Evolutionary conservation across 2,329 filamentous ascomycete genomes (phyloP), one percentile per base, ranked within the genome.

Genomic region (Verticillium longisporum): DNA sequence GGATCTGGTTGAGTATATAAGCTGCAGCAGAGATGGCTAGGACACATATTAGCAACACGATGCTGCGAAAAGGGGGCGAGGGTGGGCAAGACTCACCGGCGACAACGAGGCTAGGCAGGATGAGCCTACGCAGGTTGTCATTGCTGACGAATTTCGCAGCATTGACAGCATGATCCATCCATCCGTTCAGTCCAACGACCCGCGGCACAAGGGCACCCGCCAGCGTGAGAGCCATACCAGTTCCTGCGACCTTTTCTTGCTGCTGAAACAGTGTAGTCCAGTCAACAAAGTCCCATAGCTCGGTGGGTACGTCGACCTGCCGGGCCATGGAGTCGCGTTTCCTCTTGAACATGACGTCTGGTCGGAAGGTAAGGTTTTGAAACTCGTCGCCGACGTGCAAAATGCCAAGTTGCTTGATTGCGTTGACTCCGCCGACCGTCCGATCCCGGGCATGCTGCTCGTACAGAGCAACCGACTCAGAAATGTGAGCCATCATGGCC

Each of bases 261-360:
- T 88, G 84, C 70, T 97, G 92, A 78, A 96, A 83, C 6, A 98
- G 77, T 11, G 87, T 90, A 18, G 87, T 83, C 73, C 92, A 82
- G 74, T 99, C 95, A 69, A 99, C 91, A 80, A 99, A 98, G 77
- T 99, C 95, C 83, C 83, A 90, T 0, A 97, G 68, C 70, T 99
- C 93, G 4, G 95, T 90, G 60, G 95, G 87, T 21, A 97, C 87
- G 63, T 97, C 87, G 15, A 98, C 88, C 70, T 96, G 88, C 65
- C 92, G 87, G 6, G 91, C 92, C 50, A 97, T 78, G 1, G 87
- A 85, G 72, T 99, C 91, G 62, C 88, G 85, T 69, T 89, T 89
- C 64, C 91, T 87, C 62, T 87, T 88, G 61, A 98, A 99, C 95
- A 99, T 98, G 71, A 93, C 86, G 68, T 97, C 92, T 1, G 92